phyloP scores from a whole-genome alignment of 768 basidiomycete genomes.

The Lactifluus pinguis region DNA sequence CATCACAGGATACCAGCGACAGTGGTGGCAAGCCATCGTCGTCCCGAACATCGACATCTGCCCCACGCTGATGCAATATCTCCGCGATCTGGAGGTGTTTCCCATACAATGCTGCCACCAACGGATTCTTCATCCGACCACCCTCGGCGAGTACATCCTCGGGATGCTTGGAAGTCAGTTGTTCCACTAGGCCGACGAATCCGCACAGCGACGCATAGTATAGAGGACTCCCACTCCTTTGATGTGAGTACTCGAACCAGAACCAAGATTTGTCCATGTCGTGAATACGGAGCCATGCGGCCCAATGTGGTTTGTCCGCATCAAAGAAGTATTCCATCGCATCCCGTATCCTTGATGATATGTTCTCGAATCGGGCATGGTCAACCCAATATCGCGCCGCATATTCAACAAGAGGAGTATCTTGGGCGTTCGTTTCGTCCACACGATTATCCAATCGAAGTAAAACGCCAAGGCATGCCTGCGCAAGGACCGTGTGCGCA shows the following conservation, averaged over 20 bases:
- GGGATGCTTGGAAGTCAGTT: background rate
- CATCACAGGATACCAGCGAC: accelerated
- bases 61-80: background rate
- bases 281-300: background rate
- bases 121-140: background rate
- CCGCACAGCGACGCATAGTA: constrained; percentile 3
- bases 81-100: background rate
- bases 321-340: background rate
- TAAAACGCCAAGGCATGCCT: background rate
- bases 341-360: background rate
- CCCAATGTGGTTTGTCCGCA: background rate
- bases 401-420: background rate
- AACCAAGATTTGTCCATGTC: background rate
- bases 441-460: background rate
- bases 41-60: background rate
- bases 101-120: background rate
- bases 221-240: background rate
- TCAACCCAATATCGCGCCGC: background rate
- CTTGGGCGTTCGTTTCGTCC: background rate
- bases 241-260: background rate
- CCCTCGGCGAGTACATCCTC: background rate
- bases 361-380: background rate
- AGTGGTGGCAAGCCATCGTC: accelerated
- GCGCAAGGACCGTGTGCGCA: constrained; percentile 1
- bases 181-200: background rate